Evolutionary conservation across 2,329 filamentous ascomycete species (phyloP).

Genomic region (Hymenoscyphus albidus): DNA sequence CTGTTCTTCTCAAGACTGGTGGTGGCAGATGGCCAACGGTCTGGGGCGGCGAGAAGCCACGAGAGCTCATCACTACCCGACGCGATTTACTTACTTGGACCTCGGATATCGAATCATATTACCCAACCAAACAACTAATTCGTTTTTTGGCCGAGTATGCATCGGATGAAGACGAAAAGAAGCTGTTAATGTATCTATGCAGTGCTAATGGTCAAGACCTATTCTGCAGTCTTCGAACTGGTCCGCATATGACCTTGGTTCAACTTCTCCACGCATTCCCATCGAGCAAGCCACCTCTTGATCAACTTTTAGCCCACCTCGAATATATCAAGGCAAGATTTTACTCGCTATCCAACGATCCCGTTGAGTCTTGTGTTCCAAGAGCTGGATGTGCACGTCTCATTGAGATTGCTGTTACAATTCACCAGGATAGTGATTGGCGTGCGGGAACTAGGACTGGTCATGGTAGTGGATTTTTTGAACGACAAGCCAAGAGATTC

Average conservation of each 20-base stretch:
- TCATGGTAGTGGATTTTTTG: constrained; percentile 89
- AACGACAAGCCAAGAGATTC: constrained; percentile 73
- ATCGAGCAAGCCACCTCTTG: constrained; percentile 81
- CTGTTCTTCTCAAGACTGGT: constrained; percentile 72
- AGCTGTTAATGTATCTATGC: constrained; percentile 80
- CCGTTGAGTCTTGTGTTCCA: constrained; percentile 55
- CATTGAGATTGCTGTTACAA: constrained; percentile 93
- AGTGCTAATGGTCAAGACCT: constrained; percentile 85
- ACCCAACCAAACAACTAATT: constrained; percentile 83
- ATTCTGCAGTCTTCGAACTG: constrained; percentile 93
- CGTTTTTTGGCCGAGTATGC: constrained; percentile 84
- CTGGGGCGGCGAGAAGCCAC: constrained; percentile 85
- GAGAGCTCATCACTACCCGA: constrained; percentile 84
- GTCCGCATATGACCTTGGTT: constrained; percentile 76
- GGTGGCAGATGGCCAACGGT: constrained; percentile 93
- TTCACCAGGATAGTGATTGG: constrained; percentile 86
- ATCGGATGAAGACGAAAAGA: constrained; percentile 75
- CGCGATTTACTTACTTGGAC: constrained; percentile 95
- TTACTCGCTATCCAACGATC: constrained; percentile 96
- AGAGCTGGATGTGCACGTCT: constrained; percentile 60
- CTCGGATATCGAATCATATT: constrained; percentile 86
- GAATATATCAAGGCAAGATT: constrained; percentile 95
- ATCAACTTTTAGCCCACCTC: constrained; percentile 73
- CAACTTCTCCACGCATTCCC: constrained; percentile 92
- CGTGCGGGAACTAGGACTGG: constrained; percentile 69